Evolutionary conservation across 2,329 filamentous ascomycete genomes (phyloP).

Genomic region (Verticillium dahliae): DNA sequence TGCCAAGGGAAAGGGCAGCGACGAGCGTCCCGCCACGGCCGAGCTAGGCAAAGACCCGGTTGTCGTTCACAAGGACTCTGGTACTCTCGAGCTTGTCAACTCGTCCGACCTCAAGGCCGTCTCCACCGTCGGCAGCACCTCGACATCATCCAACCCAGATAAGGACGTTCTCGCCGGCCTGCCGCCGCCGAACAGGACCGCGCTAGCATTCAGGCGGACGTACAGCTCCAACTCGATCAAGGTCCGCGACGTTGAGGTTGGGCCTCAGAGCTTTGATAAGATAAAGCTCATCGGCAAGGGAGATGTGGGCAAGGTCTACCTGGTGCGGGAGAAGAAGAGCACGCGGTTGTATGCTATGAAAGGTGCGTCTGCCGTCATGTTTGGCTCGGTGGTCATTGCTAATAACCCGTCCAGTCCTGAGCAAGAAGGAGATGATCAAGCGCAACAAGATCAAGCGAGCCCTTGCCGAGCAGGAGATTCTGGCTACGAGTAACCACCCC

Average conservation of each 20-base stretch:
- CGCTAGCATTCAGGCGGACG: conserved; percentile 79
- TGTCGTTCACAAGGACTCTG: conserved; percentile 46
- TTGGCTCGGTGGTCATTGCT: background rate
- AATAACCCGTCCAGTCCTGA: conserved; percentile 59
- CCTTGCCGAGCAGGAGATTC: conserved; percentile 92
- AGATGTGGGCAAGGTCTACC: conserved; percentile 96
- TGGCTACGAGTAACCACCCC: conserved; percentile 96
- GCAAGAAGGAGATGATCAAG: conserved; percentile 99
- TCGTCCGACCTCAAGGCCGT: conserved; percentile 28
- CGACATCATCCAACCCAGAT: conserved; percentile 27
- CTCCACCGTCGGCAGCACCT: conserved; percentile 20
- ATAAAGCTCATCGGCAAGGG: conserved; percentile 99
- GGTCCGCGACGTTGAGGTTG: conserved; percentile 92
- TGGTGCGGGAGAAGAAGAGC: conserved; percentile 97
- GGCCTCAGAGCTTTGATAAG: conserved; percentile 95
- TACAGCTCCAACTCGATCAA: conserved; percentile 99
- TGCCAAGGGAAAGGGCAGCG: conserved; percentile 45
- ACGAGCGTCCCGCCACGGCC: conserved; percentile 71
- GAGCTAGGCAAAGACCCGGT: conserved; percentile 81
- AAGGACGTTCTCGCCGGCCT: conserved; percentile 53
- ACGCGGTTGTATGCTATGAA: conserved; percentile 96
- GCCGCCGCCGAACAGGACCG: conserved; percentile 59
- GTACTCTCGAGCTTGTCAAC: conserved; percentile 39
- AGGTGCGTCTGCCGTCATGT: conserved; percentile 47
- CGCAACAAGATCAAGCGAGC: conserved; percentile 99